Evolutionary conservation across 2,329 filamentous ascomycete species (phyloP), one percentile per base, ranked within the genome.

Genomic region (Amesomyces nigricolor): DNA sequence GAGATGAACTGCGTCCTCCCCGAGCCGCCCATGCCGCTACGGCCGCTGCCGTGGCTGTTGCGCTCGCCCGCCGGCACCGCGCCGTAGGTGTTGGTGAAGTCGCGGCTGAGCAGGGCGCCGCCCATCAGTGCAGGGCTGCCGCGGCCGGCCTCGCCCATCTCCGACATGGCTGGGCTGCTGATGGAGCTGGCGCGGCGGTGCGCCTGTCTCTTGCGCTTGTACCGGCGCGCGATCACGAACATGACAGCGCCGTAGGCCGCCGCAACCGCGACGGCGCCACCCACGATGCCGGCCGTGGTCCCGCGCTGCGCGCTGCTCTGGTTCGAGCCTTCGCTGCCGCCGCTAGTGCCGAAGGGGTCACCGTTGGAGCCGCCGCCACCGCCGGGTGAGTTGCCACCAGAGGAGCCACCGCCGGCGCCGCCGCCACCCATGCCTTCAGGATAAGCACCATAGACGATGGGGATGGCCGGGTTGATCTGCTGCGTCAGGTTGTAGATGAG

Each of bases 221-320:
- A 96, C 58, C 91, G 83, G 59, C 91, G 86, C 48, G 91, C 91
- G 62, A 96, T 83, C 66, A 94, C 85, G 75, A 96, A 92, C 91
- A 96, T 96, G 70, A 89, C 91, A 11, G 88, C 89, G 67, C 91
- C 91, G 64, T 96, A 96, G n/a, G 90, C 85, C 49, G 86, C 87
- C 42, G 89, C 89, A 66, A 91, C 85, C 43, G 82, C 81, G 32
- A 91, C 82, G 26, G 89, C 87, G 65, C 89, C 89, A 19, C 89
- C 78, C 54, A 87, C 89, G 65, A 96, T 85, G 61, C 81, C 83
- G 22, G 80, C 82, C 1, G 80, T 85, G 35, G 83, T 86, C 42
- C 81, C 83, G 65, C 76, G 76, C 66, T 81, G 75, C 60, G 81
- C 81, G 45, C 85, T 75, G 5, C 80, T 80, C 62, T 81, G 76